A percentile compares a stretch with the other conserved stretches of the same genome.
These are phyloP conservation scores for Talaromyces albobiverticillius DNA, from an alignment of 2,329 filamentous ascomycete genomes.

Conservation along the genomic window DNA sequence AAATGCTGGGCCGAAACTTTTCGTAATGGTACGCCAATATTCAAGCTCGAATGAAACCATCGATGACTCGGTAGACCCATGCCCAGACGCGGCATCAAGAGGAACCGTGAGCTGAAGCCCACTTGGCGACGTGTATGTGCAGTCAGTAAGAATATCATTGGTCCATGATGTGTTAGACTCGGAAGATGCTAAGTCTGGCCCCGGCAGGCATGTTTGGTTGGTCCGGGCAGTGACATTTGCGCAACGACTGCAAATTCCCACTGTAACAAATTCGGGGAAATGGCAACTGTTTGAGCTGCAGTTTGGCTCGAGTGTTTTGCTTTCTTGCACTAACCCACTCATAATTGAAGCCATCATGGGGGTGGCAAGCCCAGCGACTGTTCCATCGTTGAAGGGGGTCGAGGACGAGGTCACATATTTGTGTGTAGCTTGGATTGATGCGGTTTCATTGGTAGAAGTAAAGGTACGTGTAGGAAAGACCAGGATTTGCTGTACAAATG, in stretches of 20 bases:
- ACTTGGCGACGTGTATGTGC: neutral
- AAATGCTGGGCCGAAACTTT: no score
- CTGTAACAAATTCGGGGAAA: constrained; percentile 16
- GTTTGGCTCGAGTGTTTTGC: constrained; percentile 6
- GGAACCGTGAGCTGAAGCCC: neutral
- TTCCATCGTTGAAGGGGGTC: no score
- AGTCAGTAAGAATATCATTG: neutral
- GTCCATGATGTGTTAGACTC: neutral
- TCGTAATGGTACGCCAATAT: neutral
- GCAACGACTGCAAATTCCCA: constrained; percentile 20
- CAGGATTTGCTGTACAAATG: constrained; percentile 14
- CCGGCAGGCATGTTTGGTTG: constrained; percentile 11
- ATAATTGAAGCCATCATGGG: neutral
- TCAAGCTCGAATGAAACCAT: neutral
- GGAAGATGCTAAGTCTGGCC: no score
- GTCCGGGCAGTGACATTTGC: constrained; percentile 16
- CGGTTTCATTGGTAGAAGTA: neutral
- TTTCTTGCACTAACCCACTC: neutral
- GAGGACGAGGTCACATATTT: neutral
- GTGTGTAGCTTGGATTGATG: neutral
- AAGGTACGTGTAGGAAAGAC: constrained; percentile 12
- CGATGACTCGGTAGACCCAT: neutral
- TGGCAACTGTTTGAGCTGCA: constrained; percentile 14
- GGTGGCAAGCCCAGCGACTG: neutral
- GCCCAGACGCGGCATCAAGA: no score